Base-by-base conservation (phyloP, 306 rosid species). In the Rosa rugosa region DNA sequence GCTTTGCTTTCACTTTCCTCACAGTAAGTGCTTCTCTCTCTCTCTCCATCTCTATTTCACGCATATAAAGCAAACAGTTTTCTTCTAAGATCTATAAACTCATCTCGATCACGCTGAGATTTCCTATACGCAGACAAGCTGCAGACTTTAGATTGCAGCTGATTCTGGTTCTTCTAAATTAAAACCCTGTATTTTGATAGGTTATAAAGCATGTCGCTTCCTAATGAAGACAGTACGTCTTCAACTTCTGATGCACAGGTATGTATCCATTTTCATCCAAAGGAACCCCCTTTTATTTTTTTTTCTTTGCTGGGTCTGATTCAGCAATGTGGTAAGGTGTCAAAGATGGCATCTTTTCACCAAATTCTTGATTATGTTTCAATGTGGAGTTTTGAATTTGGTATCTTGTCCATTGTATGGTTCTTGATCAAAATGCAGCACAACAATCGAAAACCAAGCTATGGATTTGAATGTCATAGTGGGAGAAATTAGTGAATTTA, bases 191-290 rank as follows among this genome's bases (percentile, higher is more conserved):
- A 8, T 36, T 36, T 2, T 60, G 14, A 7, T 82, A 65, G 81
- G 73, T 71, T 10, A 36, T 85, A 83, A 65, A 67, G 77, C 78
- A 90, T 91, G 97, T 87, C 91, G 13, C 65, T 62, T 82, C 87
- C 96, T 18, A 77, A 91, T 22, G 94, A 91, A 69, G 98, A 92
- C 60, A 80, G 76, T 85, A 53, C 71, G 71, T 69, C 97, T 45
- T 79, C 93, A 22, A 57, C 57, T 8, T 62, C 78, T 49, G 82
- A 89, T 56, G 78, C 87, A 53, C 93, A 91, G 98, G 99, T 93
- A 81, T 62, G 25, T 36, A 36, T 77, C 14, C 31, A 67, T 77
- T 75, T 70, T 81, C 49, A n/a, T 82, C 84, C 27, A 66, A 71
- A 54, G 57, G 45, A 42, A 73, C 50, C 6, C 44, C 56, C 72